A percentile compares a stretch with the other conserved stretches of the same genome.
These are phyloP conservation scores for Fusarium stilboides DNA, from an alignment of 2,329 filamentous ascomycete species.

Conservation along the genomic window DNA sequence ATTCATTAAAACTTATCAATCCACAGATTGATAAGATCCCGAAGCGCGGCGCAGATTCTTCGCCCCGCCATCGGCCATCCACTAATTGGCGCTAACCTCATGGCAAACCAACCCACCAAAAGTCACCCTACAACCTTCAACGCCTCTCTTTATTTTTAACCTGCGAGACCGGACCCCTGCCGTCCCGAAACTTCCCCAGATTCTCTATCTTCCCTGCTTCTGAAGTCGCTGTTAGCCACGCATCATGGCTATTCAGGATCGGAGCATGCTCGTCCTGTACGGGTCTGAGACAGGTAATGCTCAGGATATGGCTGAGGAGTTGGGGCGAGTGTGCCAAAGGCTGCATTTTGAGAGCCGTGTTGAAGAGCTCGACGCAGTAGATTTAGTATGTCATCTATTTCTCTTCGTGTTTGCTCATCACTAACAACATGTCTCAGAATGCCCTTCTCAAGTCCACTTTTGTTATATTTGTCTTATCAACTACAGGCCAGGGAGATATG, in stretches of 20 bases:
- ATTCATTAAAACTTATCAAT: slow-evolving; percentile 21
- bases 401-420: neutral
- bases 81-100: slow-evolving; percentile 42
- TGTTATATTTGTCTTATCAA: slow-evolving; percentile 87
- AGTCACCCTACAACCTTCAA: slow-evolving; percentile 14
- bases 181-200: neutral
- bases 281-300: slow-evolving; percentile 96
- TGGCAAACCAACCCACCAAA: slow-evolving; percentile 25
- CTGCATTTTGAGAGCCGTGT: slow-evolving; percentile 84
- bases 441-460: slow-evolving; percentile 67
- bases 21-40: slow-evolving; percentile 45
- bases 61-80: slow-evolving; percentile 44
- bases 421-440: slow-evolving; percentile 58
- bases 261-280: slow-evolving; percentile 81
- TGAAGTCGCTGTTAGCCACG: neutral
- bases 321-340: slow-evolving; percentile 81
- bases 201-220: neutral
- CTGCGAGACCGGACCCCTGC: slow-evolving; percentile 23
- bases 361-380: slow-evolving; percentile 81
- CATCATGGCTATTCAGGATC: slow-evolving; percentile 49
- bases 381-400: slow-evolving; percentile 72
- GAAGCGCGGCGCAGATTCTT: slow-evolving; percentile 22
- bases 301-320: slow-evolving; percentile 89
- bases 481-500: slow-evolving; percentile 94
- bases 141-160: slow-evolving; percentile 8